Conservation (phyloP, 495 filamentous ascomycete genomes). For the Penicillium subrubescens region DNA sequence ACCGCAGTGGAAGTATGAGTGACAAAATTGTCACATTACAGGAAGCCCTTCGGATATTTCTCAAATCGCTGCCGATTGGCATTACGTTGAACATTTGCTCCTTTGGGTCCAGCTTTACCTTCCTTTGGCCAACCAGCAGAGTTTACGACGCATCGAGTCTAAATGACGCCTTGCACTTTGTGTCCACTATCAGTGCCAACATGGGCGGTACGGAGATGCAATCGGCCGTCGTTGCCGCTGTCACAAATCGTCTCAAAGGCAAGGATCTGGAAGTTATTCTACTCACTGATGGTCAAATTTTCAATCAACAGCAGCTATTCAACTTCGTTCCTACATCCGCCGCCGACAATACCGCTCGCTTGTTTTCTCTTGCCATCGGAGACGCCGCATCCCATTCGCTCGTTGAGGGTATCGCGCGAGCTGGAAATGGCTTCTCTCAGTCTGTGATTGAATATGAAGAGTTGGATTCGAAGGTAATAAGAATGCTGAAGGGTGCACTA, state of each 20-base stretch:
- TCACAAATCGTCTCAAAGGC: slow-evolving; percentile 52
- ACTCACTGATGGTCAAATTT: slow-evolving; percentile 73
- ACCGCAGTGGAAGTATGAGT: slow-evolving; percentile 69
- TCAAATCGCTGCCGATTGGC: slow-evolving; percentile 69
- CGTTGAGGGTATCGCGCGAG: slow-evolving; percentile 66
- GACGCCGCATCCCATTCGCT: slow-evolving; percentile 60
- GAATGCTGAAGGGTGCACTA: slow-evolving; percentile 71
- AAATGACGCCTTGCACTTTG: slow-evolving; percentile 50
- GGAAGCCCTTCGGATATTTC: slow-evolving; percentile 63
- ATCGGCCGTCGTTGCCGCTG: slow-evolving; percentile 51
- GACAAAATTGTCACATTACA: slow-evolving; percentile 56
- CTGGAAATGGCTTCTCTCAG: slow-evolving; percentile 69
- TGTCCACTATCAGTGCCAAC: slow-evolving; percentile 49
- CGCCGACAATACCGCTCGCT: slow-evolving; percentile 52
- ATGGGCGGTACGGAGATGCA: slow-evolving; percentile 74
- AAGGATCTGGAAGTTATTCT: slow-evolving; percentile 65
- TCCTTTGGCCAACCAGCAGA: slow-evolving; percentile 62
- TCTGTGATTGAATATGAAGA: slow-evolving; percentile 58
- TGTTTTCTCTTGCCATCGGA: slow-evolving; percentile 71
- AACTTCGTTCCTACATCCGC: slow-evolving; percentile 43
- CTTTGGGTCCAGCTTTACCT: slow-evolving; percentile 56
- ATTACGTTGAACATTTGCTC: slow-evolving; percentile 76
- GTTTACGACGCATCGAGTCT: slow-evolving; percentile 56
- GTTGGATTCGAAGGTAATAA: slow-evolving; percentile 63
- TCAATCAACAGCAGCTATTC: slow-evolving; percentile 58